phyloP scores from a whole-genome alignment of 225 moss, liverwort and hornwort genomes.

The Anthoceros angustus region DNA sequence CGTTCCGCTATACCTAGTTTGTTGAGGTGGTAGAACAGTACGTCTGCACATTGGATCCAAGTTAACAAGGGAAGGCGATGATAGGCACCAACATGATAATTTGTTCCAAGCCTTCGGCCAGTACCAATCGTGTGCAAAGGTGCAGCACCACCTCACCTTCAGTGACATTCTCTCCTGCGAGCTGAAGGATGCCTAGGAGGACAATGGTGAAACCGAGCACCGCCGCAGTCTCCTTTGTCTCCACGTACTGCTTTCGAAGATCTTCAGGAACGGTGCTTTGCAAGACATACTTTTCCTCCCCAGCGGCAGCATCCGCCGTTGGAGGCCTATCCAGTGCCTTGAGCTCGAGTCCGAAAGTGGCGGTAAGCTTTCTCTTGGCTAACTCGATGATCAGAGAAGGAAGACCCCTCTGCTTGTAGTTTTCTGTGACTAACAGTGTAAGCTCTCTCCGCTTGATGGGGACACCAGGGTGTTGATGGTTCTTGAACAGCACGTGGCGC shows the following conservation, averaged over 20 bases:
- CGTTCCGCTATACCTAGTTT: constrained; percentile 34
- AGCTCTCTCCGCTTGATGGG: constrained; percentile 77
- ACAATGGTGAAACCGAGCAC: constrained; percentile 41
- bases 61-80: too few species aligned
- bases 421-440: constrained; percentile 49
- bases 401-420: constrained; percentile 59
- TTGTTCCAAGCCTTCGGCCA: neutral
- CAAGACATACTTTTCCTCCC: constrained; percentile 64
- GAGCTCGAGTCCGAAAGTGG: constrained; percentile 69
- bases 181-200: constrained; percentile 72
- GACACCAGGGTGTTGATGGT: constrained; percentile 72
- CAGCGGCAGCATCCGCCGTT: constrained; percentile 12
- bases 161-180: constrained; percentile 64
- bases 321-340: constrained; percentile 32
- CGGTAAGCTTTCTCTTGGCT: constrained; percentile 50
- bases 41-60: constrained; percentile 19
- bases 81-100: neutral
- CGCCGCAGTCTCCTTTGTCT: constrained; percentile 43
- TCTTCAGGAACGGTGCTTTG: constrained; percentile 50
- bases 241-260: constrained; percentile 38
- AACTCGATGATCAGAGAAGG: constrained; percentile 36
- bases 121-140: neutral
- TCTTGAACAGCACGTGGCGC: constrained; percentile 81
- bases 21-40: constrained; percentile 46
- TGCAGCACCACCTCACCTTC: constrained; percentile 33